These are phyloP conservation scores for Stropharia rugosoannulata DNA, from an alignment of 768 basidiomycete species.

Conservation along the genomic window DNA sequence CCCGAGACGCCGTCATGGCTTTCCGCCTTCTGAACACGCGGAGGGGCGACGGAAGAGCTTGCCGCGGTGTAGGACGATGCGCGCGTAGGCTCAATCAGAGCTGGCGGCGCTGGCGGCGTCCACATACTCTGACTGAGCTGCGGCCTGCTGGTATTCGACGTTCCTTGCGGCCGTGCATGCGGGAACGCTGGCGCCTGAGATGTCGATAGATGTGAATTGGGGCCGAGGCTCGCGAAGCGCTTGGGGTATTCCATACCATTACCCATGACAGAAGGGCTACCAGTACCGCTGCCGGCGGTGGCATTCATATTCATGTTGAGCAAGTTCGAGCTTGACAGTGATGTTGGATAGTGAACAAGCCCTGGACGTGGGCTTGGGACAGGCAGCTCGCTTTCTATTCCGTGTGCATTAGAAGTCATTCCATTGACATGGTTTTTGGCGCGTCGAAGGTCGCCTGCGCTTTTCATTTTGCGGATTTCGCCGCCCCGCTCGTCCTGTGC, in stretches of 20 bases:
- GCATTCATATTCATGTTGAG: conserved; percentile 32
- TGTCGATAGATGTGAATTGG: conserved; percentile 34
- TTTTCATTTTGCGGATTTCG: conserved; percentile 82
- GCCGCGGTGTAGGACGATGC: conserved; percentile 31
- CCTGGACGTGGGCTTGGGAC: conserved; percentile 27
- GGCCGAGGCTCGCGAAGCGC: conserved; percentile 71
- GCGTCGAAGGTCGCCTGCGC: conserved; percentile 75
- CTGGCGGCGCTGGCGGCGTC: no score
- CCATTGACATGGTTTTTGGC: conserved; percentile 13
- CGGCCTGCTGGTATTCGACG: no score
- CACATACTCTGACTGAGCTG: no score
- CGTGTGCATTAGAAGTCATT: conserved; percentile 28
- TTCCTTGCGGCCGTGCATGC: no score
- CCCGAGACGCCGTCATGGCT: conserved; percentile 21
- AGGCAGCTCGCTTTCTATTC: conserved; percentile 25
- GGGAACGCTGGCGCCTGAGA: no score
- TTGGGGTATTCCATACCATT: conserved; percentile 36
- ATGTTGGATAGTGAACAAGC: conserved; percentile 52
- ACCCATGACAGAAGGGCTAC: no score
- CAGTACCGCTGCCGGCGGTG: conserved; percentile 19
- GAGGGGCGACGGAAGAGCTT: conserved; percentile 1
- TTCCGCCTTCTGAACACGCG: conserved; percentile 7
- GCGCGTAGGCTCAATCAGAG: conserved; percentile 29
- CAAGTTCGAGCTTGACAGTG: conserved; percentile 71
- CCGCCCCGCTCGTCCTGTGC: conserved; percentile 47